Evolutionary conservation across 345 rosid species (phyloP).

Genomic region (Psidium guajava): DNA sequence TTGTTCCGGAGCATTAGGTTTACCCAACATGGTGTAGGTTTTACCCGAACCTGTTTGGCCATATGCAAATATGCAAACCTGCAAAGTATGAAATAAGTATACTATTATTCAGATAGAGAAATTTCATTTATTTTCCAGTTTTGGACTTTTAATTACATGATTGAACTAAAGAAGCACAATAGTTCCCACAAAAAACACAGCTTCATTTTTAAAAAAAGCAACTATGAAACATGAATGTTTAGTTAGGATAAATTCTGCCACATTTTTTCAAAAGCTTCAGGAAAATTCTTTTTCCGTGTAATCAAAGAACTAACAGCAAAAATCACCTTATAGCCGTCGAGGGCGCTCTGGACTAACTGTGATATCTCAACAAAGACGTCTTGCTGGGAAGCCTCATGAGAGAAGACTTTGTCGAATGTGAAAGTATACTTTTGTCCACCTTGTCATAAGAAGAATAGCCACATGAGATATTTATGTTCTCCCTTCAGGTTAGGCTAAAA

Average conservation of each 20-base stretch:
- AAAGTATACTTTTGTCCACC: constrained; percentile 77
- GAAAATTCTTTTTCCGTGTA: not conserved
- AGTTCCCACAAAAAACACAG: not conserved
- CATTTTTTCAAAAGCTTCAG: not conserved
- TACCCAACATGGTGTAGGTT: constrained; percentile 99
- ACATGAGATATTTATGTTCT: not conserved
- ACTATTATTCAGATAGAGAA: not conserved
- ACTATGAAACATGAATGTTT: not conserved
- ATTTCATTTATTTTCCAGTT: not conserved
- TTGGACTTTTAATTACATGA: not conserved
- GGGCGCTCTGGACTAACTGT: constrained; percentile 89
- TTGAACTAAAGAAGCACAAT: not conserved
- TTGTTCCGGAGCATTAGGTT: constrained; percentile 51
- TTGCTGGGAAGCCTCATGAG: constrained; percentile 74
- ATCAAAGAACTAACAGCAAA: not conserved
- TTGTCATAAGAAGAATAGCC: not conserved
- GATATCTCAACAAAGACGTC: constrained; percentile 89
- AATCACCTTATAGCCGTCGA: constrained; percentile 90
- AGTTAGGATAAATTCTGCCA: not conserved
- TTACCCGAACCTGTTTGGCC: constrained; percentile 99
- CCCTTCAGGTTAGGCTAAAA: not conserved
- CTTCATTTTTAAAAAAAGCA: not conserved
- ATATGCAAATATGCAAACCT: constrained; percentile 98
- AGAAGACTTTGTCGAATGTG: constrained; percentile 87
- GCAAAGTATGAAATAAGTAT: constrained; percentile 1